These are phyloP conservation scores for Aspergillus caelatus DNA, from an alignment of 2,329 filamentous ascomycete species.

Conservation along the genomic window DNA sequence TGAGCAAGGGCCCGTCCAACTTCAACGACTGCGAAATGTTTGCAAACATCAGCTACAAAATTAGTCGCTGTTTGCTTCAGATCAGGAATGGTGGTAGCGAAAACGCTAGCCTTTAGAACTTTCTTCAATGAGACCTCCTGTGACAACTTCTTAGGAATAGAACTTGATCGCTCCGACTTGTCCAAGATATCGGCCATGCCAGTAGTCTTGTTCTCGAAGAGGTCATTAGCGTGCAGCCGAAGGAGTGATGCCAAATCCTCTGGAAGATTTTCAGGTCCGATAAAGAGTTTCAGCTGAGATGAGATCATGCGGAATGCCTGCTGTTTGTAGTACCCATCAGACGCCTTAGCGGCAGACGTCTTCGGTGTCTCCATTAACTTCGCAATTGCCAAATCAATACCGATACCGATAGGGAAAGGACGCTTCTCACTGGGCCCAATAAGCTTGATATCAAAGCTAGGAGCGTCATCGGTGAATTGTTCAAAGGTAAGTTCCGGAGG, in stretches of 20 bases:
- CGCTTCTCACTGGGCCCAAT: conserved; percentile 88
- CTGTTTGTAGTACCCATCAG: conserved; percentile 87
- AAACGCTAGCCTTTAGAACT: conserved; percentile 85
- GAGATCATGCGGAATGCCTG: conserved; percentile 88
- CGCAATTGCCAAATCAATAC: conserved; percentile 83
- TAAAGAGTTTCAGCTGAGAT: conserved; percentile 84
- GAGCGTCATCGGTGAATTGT: conserved; percentile 80
- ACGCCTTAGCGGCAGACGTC: conserved; percentile 55
- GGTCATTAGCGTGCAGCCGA: conserved; percentile 84
- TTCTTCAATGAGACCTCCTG: conserved; percentile 84
- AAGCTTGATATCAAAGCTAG: conserved; percentile 85
- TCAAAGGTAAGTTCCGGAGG: conserved; percentile 83
- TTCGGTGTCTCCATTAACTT: conserved; percentile 83
- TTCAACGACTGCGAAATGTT: conserved; percentile 89
- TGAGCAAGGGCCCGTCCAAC: conserved; percentile 82
- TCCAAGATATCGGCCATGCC: conserved; percentile 71
- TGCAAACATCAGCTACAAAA: conserved; percentile 79
- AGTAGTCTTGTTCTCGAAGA: conserved; percentile 72
- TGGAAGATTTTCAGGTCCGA: conserved; percentile 83
- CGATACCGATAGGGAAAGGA: conserved; percentile 82
- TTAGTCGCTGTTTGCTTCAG: conserved; percentile 74
- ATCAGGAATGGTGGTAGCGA: conserved; percentile 78
- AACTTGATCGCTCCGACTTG: conserved; percentile 76
- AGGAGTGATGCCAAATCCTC: conserved; percentile 86
- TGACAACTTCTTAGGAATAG: conserved; percentile 80